Percentiles rank a stretch among this genome's conserved stretches.
These are phyloP conservation scores for Sugiyamaella neomexicana DNA, from an alignment of 1,139 yeast species.

Conservation along the genomic window DNA sequence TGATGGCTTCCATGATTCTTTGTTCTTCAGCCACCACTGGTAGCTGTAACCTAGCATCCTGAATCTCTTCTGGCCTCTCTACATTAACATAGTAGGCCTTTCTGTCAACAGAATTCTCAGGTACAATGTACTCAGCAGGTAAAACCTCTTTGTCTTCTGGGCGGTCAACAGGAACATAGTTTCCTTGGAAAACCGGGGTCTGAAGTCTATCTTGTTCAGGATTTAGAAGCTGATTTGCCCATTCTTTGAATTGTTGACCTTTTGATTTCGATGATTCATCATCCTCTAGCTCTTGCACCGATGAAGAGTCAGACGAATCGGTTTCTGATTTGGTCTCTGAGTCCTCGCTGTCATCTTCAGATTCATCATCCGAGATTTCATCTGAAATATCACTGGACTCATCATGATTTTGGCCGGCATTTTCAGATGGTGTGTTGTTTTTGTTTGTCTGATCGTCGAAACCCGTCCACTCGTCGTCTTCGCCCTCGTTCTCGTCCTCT, in stretches of 20 bases:
- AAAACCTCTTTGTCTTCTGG: slow-evolving; percentile 40
- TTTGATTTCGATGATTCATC: slow-evolving; percentile 31
- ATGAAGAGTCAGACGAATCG: neutral
- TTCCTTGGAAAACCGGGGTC: slow-evolving; percentile 37
- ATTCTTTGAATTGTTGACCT: slow-evolving; percentile 52
- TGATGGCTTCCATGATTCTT: slow-evolving; percentile 91
- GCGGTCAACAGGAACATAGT: slow-evolving; percentile 40
- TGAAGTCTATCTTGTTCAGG: slow-evolving; percentile 33
- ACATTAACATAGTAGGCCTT: slow-evolving; percentile 71
- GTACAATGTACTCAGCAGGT: slow-evolving; percentile 53
- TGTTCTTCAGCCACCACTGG: slow-evolving; percentile 95
- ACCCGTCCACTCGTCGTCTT: slow-evolving; percentile 6
- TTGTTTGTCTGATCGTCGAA: neutral
- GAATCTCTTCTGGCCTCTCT: slow-evolving; percentile 62
- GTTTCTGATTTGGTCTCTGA: slow-evolving; percentile 17
- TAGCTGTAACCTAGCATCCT: slow-evolving; percentile 62
- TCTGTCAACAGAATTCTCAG: slow-evolving; percentile 52
- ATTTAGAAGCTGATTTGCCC: slow-evolving; percentile 50
- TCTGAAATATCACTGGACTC: neutral
- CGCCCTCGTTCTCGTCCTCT: neutral
- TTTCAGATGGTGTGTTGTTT: too few species aligned
- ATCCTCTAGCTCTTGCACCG: slow-evolving; percentile 23
- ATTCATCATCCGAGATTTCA: neutral
- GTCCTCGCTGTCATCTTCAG: neutral
- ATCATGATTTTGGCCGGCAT: neutral